phyloP scores from a whole-genome alignment of 345 rosid genomes.

The Rhodamnia argentea region DNA sequence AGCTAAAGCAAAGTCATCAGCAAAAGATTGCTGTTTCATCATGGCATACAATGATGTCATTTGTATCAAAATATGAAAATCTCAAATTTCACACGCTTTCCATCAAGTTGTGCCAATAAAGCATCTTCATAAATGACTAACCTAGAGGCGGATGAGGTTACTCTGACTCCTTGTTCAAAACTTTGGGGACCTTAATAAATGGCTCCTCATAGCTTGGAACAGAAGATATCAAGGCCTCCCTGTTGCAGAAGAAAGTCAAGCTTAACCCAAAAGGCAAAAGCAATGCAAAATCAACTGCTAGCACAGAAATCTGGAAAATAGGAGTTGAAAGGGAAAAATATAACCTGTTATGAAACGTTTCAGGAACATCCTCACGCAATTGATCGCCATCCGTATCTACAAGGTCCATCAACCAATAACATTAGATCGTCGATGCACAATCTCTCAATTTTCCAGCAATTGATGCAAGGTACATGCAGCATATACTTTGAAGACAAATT shows the following conservation, averaged over 20 bases:
- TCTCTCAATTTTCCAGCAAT: neutral
- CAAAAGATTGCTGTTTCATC: neutral
- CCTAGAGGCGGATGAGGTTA: neutral
- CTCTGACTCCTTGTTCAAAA: conserved; percentile 55
- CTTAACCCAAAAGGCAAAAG: neutral
- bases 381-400: conserved; percentile 60
- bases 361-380: conserved; percentile 61
- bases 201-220: conserved; percentile 67
- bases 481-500: neutral
- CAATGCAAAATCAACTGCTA: neutral
- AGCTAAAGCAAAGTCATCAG: neutral
- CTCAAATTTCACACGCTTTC: neutral
- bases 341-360: conserved; percentile 56
- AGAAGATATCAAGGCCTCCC: conserved; percentile 45
- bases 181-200: conserved; percentile 56
- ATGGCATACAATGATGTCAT: neutral
- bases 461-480: neutral
- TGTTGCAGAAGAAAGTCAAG: conserved; percentile 8
- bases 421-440: neutral
- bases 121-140: neutral
- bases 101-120: neutral
- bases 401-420: neutral
- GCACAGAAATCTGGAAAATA: neutral
- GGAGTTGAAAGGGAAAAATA: neutral
- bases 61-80: neutral